A percentile compares a stretch with the other conserved stretches of the same genome.
phyloP scores from a whole-genome alignment of 2,329 filamentous ascomycete species.

The Alternaria incomplexa region DNA sequence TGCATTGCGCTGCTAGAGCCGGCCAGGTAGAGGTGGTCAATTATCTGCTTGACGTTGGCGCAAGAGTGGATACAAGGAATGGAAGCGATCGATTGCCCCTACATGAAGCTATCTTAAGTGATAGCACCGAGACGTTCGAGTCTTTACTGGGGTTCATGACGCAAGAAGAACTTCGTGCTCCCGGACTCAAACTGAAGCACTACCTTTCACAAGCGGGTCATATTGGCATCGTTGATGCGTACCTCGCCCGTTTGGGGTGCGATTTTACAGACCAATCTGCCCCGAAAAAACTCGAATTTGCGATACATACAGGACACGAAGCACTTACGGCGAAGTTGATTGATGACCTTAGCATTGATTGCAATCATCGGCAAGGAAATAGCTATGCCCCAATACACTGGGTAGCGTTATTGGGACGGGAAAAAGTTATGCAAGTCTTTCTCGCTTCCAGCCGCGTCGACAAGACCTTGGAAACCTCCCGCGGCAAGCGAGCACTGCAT shows the following conservation, averaged over 20 bases:
- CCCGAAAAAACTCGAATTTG: too few species aligned
- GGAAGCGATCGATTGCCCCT: not conserved
- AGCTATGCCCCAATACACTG: too few species aligned
- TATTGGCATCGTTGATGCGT: not conserved
- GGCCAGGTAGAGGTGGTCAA: not conserved
- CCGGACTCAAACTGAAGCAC: too few species aligned
- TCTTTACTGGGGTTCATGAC: not conserved
- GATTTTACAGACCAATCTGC: too few species aligned
- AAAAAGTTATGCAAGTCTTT: not conserved
- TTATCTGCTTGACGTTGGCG: conserved; percentile 1
- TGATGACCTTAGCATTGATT: too few species aligned
- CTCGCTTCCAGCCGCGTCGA: not conserved
- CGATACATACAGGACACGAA: too few species aligned
- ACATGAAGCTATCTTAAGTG: conserved; percentile 3
- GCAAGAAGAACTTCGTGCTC: not conserved
- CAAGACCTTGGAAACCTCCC: not conserved
- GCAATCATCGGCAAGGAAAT: too few species aligned
- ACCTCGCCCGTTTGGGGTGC: too few species aligned
- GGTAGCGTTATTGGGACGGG: not conserved
- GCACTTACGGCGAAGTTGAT: too few species aligned
- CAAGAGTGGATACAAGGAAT: not conserved
- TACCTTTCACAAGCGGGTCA: not conserved
- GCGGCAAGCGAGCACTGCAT: not conserved
- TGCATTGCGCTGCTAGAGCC: conserved; percentile 18
- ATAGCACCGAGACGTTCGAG: not conserved